Percentiles rank a stretch among this genome's conserved stretches.
These are phyloP conservation scores for Solanum lignicaule DNA, from an alignment of 257 asterid genomes.

Conservation along the genomic window DNA sequence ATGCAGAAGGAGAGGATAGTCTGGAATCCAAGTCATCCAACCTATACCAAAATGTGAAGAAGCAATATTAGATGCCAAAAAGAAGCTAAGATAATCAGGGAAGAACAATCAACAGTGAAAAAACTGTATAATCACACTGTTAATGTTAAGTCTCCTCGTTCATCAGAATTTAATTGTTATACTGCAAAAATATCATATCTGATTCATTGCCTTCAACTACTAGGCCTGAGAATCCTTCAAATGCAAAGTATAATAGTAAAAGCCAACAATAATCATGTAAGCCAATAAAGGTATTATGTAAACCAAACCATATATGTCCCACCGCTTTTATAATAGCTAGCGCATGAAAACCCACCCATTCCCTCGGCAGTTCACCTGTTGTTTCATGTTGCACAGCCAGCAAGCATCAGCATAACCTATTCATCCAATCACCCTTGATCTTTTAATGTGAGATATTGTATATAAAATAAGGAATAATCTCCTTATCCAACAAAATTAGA, in stretches of 20 bases:
- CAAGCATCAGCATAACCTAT: not conserved
- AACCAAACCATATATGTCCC: not conserved
- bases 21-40: constrained; percentile 93
- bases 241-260: not conserved
- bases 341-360: not conserved
- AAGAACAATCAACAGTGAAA: not conserved
- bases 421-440: not conserved
- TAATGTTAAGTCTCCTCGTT: not conserved
- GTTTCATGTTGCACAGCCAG: not conserved
- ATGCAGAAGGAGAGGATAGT: constrained; percentile 70
- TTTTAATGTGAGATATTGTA: not conserved
- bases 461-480: not conserved
- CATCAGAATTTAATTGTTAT: not conserved
- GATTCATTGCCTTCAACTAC: not conserved
- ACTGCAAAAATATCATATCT: not conserved
- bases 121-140: not conserved
- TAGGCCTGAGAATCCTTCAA: not conserved
- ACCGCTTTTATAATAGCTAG: not conserved
- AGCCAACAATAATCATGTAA: not conserved
- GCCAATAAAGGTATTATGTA: not conserved
- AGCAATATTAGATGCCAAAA: not conserved
- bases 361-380: not conserved
- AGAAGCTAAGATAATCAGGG: not conserved
- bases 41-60: constrained; percentile 27
- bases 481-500: not conserved